Evolutionary conservation across 2,329 filamentous ascomycete genomes (phyloP), one percentile per base, ranked within the genome.

Genomic region (Curvularia sp.): DNA sequence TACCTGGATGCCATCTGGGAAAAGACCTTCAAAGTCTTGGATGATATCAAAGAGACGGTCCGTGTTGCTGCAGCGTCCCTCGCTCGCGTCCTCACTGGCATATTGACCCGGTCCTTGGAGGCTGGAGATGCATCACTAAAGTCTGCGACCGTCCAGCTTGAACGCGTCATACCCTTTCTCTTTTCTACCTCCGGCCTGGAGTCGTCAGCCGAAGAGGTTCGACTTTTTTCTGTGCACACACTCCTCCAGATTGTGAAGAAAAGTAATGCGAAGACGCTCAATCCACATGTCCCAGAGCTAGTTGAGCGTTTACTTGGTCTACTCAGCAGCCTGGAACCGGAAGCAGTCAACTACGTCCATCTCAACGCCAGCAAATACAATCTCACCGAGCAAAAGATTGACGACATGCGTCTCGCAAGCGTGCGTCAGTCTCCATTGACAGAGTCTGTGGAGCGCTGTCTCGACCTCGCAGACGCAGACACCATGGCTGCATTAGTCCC

Each of bases 41-140:
- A 99, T 75, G 95, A 99, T 75, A 96, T 98, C 76, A 99, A 99
- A 75, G 90, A 89, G 7, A 93, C 90, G 1, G 95, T 99, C 4
- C 86, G 95, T 50, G 83, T 85, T 34, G 90, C 93, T 1, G 95
- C 95, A 1, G 83, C 93, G 45, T 88, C 88, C 59, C 83, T 99
- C 4, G 96, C 93, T 69, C 89, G 93, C 74, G 87, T 88, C 0
- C 82, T 99, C 34, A 96, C 93, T 1, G 93, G 91, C 51, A 90
- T 91, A 15, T 84, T 98, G 13, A 92, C 96, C 3, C 88, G 93
- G 27, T 91, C 93, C 59, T 84, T 97, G 1, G 92, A 97, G 74
- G 88, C 92, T 43, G 90, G 91, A 36, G 88, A 89, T 53, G 83
- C 86, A 27, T 84, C 87, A 0, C 73, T 78, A 15, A 87, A 88